phyloP scores from a whole-genome alignment of 2,329 filamentous ascomycete species.

The Trichophaea hybrida region DNA sequence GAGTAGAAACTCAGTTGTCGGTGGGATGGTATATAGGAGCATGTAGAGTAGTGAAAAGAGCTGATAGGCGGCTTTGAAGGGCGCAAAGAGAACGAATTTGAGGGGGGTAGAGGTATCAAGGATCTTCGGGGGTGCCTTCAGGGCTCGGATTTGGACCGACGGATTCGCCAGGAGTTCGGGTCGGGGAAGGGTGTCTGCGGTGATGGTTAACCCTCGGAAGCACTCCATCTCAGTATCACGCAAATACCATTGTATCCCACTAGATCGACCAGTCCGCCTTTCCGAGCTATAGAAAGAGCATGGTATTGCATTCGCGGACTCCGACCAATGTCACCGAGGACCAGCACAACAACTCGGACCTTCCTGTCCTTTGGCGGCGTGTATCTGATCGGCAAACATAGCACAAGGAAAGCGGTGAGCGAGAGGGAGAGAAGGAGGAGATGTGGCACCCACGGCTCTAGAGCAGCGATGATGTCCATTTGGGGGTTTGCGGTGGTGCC shows the following conservation, averaged over 20 bases:
- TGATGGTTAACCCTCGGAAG: neutral
- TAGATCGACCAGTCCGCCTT: slow-evolving; percentile 65
- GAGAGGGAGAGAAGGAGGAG: slow-evolving; percentile 19
- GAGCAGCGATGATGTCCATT: neutral
- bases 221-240: neutral
- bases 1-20: slow-evolving; percentile 31
- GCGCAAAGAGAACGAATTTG: slow-evolving; percentile 63
- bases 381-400: slow-evolving; percentile 18
- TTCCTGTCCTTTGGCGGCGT: slow-evolving; percentile 6
- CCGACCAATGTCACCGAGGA: slow-evolving; percentile 85
- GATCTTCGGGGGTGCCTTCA: slow-evolving; percentile 51
- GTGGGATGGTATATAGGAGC: slow-evolving; percentile 58
- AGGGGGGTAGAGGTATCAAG: slow-evolving; percentile 54
- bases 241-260: slow-evolving; percentile 67
- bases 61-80: slow-evolving; percentile 78
- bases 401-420: slow-evolving; percentile 14
- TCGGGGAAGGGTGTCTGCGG: slow-evolving; percentile 60
- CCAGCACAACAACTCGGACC: slow-evolving; percentile 45
- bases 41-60: slow-evolving; percentile 54
- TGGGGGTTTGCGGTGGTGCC: neutral
- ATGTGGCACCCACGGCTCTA: slow-evolving; percentile 6
- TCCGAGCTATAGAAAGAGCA: slow-evolving; percentile 75
- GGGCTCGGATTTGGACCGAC: slow-evolving; percentile 54
- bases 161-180: slow-evolving; percentile 58
- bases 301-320: slow-evolving; percentile 99